A percentile compares a stretch with the other conserved stretches of the same genome.
Conservation (phyloP, 169 alveolate species). For the Babesia microti region DNA sequence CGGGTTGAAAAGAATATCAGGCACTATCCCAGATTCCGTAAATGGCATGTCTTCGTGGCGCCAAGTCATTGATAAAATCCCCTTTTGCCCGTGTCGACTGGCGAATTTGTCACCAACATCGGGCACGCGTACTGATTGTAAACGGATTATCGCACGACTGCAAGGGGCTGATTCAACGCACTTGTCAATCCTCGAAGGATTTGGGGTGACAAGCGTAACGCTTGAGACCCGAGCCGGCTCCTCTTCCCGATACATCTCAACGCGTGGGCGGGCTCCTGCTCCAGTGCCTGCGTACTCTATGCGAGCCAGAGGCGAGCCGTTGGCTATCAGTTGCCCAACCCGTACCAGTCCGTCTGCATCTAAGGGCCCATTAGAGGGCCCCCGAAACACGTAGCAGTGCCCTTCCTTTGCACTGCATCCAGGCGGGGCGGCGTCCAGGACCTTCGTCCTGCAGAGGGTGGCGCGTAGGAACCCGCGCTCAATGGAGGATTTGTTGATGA, state of each 20-base stretch:
- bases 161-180: too few species aligned
- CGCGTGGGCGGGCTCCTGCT: slow-evolving; percentile 21
- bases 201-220: too few species aligned
- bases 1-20: slow-evolving; percentile 99
- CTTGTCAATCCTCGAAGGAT: too few species aligned
- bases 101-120: slow-evolving; percentile 99
- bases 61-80: slow-evolving; percentile 93
- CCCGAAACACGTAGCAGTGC: slow-evolving; percentile 2
- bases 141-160: slow-evolving; percentile 41
- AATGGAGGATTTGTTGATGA: slow-evolving; percentile 90
- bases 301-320: slow-evolving; percentile 56
- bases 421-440: slow-evolving; percentile 51
- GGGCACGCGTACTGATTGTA: slow-evolving; percentile 76
- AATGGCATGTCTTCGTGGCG: slow-evolving; percentile 98
- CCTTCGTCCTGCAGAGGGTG: slow-evolving; percentile 87
- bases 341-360: slow-evolving; percentile 71
- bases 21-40: slow-evolving; percentile 97
- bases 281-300: slow-evolving; percentile 40
- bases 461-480: slow-evolving; percentile 99
- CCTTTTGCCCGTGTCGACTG: slow-evolving; percentile 99
- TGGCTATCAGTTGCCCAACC: slow-evolving; percentile 54
- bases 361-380: slow-evolving; percentile 17
- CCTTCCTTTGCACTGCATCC: slow-evolving; percentile 6
- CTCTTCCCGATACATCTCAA: slow-evolving; percentile 39
- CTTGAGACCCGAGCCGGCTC: slow-evolving; percentile 36